Conservation (phyloP, 306 rosid species). For the Amphicarpaea edgeworthii region DNA sequence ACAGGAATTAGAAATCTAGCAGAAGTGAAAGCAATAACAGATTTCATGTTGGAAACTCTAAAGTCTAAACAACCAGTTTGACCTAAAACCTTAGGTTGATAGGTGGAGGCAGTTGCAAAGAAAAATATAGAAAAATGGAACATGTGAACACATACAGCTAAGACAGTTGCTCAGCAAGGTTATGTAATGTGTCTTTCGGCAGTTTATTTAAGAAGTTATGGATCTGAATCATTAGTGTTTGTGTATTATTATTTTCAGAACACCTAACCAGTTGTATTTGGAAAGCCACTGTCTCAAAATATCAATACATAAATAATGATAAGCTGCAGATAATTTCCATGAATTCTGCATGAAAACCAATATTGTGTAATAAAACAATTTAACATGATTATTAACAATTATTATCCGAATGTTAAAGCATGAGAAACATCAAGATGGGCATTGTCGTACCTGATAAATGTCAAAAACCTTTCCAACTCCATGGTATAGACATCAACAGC, state of each 20-base stretch:
- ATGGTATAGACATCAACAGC: slow-evolving; percentile 76
- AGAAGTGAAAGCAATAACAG: slow-evolving; percentile 1
- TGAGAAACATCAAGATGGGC: slow-evolving; percentile 33
- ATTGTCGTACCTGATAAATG: slow-evolving; percentile 72
- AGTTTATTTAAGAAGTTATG: background rate
- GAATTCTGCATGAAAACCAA: slow-evolving; percentile 12
- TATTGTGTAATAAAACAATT: slow-evolving; percentile 2
- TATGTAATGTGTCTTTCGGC: background rate
- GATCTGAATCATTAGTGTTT: background rate
- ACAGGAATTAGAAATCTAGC: slow-evolving; percentile 37
- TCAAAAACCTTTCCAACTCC: slow-evolving; percentile 83
- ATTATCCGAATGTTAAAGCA: slow-evolving; percentile 6
- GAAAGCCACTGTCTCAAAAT: slow-evolving; percentile 24
- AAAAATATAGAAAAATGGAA: background rate
- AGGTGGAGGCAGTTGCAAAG: background rate
- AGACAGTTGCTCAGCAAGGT: background rate
- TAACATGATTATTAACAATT: slow-evolving; percentile 12
- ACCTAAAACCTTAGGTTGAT: slow-evolving; percentile 7
- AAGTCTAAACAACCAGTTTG: background rate
- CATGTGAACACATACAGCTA: background rate
- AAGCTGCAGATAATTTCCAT: slow-evolving; percentile 21
- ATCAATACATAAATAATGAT: background rate
- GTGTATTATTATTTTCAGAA: background rate
- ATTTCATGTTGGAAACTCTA: background rate
- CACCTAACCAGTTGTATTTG: slow-evolving; percentile 6